These are phyloP conservation scores for Chloranthus sessilifolius DNA, from an alignment of 164 flowering plant species.

Conservation along the genomic window DNA sequence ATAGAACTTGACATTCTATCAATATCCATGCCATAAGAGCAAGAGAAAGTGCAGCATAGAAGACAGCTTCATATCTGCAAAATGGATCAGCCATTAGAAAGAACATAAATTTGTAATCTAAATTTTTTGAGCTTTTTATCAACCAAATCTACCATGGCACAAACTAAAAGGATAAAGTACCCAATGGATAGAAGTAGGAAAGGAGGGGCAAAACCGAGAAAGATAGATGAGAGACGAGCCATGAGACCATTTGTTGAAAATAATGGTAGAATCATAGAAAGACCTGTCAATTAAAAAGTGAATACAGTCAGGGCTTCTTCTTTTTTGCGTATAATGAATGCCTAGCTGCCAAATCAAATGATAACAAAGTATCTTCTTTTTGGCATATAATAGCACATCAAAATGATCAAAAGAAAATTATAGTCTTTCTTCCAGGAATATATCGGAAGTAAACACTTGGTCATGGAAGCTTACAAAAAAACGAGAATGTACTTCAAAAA, in stretches of 20 bases:
- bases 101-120: background rate
- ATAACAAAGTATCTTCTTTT: too few species aligned
- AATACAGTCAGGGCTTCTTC: slow-evolving; percentile 3
- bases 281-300: slow-evolving; percentile 35
- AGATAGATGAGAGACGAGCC: slow-evolving; percentile 79
- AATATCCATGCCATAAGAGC: slow-evolving; percentile 88
- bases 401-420: too few species aligned
- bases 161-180: slow-evolving; percentile 31
- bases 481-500: too few species aligned
- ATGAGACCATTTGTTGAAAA: slow-evolving; percentile 62
- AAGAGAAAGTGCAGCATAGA: slow-evolving; percentile 76
- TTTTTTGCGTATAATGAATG: too few species aligned
- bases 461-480: too few species aligned
- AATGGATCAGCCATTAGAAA: background rate
- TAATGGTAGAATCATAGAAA: slow-evolving; percentile 74
- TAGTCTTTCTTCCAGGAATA: too few species aligned
- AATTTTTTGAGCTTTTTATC: background rate
- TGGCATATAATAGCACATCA: too few species aligned
- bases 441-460: too few species aligned
- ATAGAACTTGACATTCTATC: slow-evolving; percentile 58
- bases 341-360: too few species aligned
- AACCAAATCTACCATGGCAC: background rate
- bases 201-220: slow-evolving; percentile 92
- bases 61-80: slow-evolving; percentile 92
- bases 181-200: slow-evolving; percentile 92